Evolutionary conservation across 140 eudicot genomes (phyloP), one percentile per base, ranked within the genome.

Genomic region (Erigeron philadelphicus): DNA sequence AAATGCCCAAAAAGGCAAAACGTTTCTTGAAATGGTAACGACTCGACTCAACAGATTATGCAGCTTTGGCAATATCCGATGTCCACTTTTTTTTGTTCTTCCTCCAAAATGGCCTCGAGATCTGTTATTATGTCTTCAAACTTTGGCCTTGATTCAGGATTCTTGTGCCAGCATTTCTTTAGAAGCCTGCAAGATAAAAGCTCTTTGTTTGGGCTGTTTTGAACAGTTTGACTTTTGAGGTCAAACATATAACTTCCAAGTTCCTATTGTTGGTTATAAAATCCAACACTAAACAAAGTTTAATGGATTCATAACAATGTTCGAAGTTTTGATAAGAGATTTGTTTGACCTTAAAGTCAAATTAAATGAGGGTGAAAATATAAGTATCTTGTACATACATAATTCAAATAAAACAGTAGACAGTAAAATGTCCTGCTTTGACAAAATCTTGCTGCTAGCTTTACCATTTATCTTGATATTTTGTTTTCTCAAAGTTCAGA

Each of bases 131-230:
- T 86, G 17, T 81, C 80, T 81, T 68, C 87, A 70, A 86, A 84
- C 43, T 81, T 56, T 1, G 94, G 94, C 64, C 89, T 80, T 49
- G 52, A 61, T 44, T 81, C 84, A 23, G 87, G 89, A 66, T 84
- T 83, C 70, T 76, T 73, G 63, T 86, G 89, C 94, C 89, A 86
- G 75, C 89, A 84, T 60, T 52, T 79, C 69, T 78, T 82, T 2
- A 86, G 80, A 70, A 86, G 87, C 80, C 94, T 86, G 70, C 68
- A 76, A 49, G 61, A 49, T 16, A 13, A 65, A 74, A 42, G 35
- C 25, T 16, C 7, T 47, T 60, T 18, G 9, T 18, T 47, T 53
- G 19, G 40, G 60, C 15, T n/a, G 48, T 48, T 47, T 13, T 15
- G 45, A 7, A 15, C 47, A 46, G 18, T 71, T 46, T 21, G 61